Evolutionary conservation across 1,284 basidiomycete genomes (phyloP).

Genomic region (Ganoderma resinaceum): DNA sequence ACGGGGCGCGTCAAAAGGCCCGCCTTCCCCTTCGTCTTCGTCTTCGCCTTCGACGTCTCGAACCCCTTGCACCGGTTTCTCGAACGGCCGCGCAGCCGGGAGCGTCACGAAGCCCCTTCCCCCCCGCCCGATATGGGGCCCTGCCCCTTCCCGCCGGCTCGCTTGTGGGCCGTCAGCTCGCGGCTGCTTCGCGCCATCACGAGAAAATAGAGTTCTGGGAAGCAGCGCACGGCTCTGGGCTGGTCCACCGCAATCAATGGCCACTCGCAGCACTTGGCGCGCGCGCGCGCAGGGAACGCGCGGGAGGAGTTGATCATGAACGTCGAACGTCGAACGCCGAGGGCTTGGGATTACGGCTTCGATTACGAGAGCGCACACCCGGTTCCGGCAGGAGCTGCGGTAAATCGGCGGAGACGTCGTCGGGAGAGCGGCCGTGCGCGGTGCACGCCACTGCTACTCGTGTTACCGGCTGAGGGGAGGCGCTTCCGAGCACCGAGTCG

Average conservation of each 20-base stretch:
- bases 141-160: neutral
- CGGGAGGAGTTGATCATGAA: too few relatives aligned
- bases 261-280: neutral
- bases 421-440: neutral
- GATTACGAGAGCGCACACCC: neutral
- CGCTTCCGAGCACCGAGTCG: slow-evolving; percentile 4
- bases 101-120: neutral
- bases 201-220: slow-evolving; percentile 4
- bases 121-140: neutral
- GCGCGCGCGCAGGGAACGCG: neutral
- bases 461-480: too few relatives aligned
- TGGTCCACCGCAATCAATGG: neutral
- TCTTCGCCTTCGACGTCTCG: slow-evolving; percentile 3
- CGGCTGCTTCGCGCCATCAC: neutral
- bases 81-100: neutral
- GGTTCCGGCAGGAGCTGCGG: neutral
- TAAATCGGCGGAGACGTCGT: slow-evolving; percentile 2
- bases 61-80: neutral
- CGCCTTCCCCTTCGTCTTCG: neutral
- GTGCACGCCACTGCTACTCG: neutral
- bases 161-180: neutral
- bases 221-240: neutral
- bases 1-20: neutral
- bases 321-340: too few relatives aligned
- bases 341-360: neutral